Evolutionary conservation across 345 rosid species (phyloP).

Genomic region (Euclidium syriacum): DNA sequence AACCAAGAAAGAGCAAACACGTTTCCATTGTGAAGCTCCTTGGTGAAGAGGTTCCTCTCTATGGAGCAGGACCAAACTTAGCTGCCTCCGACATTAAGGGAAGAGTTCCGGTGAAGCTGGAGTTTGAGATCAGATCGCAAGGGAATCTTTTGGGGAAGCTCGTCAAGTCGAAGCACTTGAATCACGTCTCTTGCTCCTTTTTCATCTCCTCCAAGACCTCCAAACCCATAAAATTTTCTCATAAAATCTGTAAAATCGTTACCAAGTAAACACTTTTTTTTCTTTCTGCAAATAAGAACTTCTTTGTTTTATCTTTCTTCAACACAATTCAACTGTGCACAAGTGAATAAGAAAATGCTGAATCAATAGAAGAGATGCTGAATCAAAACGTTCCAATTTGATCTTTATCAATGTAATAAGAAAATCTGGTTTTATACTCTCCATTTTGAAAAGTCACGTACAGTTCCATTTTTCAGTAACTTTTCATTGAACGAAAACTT

Average conservation of each 20-base stretch:
- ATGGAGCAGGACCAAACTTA: constrained; percentile 71
- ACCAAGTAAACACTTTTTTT: constrained; percentile 18
- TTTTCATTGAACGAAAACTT: too few relatives aligned
- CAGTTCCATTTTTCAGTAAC: too few relatives aligned
- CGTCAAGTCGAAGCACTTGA: constrained; percentile 55
- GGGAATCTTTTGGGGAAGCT: constrained; percentile 82
- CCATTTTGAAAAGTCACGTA: too few relatives aligned
- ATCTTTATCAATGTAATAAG: too few relatives aligned
- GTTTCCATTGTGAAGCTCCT: constrained; percentile 36
- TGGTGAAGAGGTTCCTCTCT: constrained; percentile 60
- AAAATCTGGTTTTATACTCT: too few relatives aligned
- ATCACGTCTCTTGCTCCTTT: constrained; percentile 47
- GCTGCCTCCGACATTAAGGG: constrained; percentile 32
- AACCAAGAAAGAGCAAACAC: constrained; percentile 68
- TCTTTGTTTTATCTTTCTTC: neutral
- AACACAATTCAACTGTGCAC: constrained; percentile 10
- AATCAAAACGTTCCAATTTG: too few relatives aligned
- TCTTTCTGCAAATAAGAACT: constrained; percentile 5
- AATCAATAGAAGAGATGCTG: too few relatives aligned
- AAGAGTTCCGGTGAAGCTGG: constrained; percentile 51
- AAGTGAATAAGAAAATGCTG: too few relatives aligned
- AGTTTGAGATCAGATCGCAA: constrained; percentile 51
- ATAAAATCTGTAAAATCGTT: constrained; percentile 30
- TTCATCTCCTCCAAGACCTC: constrained; percentile 35
- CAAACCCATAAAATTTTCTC: constrained; percentile 47